Conservation (phyloP, 306 rosid species). For the Lagenaria siceraria region DNA sequence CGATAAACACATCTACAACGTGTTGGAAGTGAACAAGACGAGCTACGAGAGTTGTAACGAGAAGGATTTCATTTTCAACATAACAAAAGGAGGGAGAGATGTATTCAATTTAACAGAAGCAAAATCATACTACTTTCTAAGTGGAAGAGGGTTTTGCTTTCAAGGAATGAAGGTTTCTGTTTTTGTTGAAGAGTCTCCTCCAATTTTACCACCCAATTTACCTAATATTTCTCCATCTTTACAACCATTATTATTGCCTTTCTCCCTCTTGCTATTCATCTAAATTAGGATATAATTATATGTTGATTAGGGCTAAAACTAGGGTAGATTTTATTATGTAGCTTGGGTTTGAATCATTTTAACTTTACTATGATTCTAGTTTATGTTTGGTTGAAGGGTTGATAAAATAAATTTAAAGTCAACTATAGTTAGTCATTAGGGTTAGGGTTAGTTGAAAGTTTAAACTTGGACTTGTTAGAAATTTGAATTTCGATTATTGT, state of each 20-base stretch:
- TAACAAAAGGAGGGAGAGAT: conserved; percentile 61
- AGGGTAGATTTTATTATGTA: too few relatives aligned
- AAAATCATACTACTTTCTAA: conserved; percentile 42
- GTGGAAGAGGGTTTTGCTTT: conserved; percentile 56
- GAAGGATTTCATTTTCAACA: conserved; percentile 36
- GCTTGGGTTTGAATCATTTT: neutral
- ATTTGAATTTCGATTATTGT: too few relatives aligned
- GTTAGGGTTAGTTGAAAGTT: neutral
- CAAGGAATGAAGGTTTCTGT: conserved; percentile 53
- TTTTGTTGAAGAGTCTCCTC: conserved; percentile 4
- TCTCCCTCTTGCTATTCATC: neutral
- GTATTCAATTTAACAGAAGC: conserved; percentile 47
- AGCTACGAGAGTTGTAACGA: conserved; percentile 51
- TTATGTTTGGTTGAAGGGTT: too few relatives aligned
- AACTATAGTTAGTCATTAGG: neutral
- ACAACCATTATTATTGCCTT: neutral
- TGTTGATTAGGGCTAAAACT: neutral
- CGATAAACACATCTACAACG: conserved; percentile 50
- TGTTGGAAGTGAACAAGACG: conserved; percentile 63
- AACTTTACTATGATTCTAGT: too few relatives aligned
- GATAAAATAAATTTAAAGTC: neutral
- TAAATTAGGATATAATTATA: neutral
- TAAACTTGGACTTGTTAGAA: neutral
- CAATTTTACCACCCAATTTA: neutral
- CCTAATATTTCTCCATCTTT: neutral